Conservation (phyloP, 2,329 filamentous ascomycete species). For the Aspergillus spinulosporus region DNA sequence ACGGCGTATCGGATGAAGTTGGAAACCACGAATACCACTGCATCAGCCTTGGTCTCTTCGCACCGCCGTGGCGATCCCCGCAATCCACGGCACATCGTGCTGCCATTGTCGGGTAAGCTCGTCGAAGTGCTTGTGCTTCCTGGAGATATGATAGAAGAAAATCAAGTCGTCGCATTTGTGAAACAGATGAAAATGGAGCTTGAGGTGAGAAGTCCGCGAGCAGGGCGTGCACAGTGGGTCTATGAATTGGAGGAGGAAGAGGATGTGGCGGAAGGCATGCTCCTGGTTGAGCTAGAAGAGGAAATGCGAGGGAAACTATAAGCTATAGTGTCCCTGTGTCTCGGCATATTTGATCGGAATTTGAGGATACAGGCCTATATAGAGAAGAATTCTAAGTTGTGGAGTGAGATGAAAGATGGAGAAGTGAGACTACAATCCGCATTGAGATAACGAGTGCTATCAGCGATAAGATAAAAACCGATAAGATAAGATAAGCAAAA, state of each 20-base stretch:
- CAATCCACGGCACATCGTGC: slow-evolving; percentile 54
- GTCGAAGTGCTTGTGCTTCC: slow-evolving; percentile 60
- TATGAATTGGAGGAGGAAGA: slow-evolving; percentile 52
- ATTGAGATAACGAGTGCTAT: background rate
- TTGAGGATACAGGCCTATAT: too few species aligned
- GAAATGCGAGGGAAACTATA: slow-evolving; percentile 27
- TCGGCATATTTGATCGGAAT: too few species aligned
- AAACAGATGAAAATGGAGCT: slow-evolving; percentile 71
- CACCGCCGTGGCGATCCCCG: slow-evolving; percentile 53
- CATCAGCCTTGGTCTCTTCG: slow-evolving; percentile 40
- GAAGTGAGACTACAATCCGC: background rate
- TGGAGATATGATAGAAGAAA: slow-evolving; percentile 51
- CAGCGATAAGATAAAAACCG: background rate
- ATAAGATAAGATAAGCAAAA: background rate
- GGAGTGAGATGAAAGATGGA: too few species aligned
- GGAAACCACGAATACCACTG: slow-evolving; percentile 49
- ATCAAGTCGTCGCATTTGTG: slow-evolving; percentile 59
- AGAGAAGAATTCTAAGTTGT: too few species aligned
- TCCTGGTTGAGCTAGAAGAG: slow-evolving; percentile 52
- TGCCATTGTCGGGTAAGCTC: slow-evolving; percentile 61
- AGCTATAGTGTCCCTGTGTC: too few species aligned
- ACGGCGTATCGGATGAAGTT: slow-evolving; percentile 50
- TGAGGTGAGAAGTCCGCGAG: slow-evolving; percentile 56
- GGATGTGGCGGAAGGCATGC: slow-evolving; percentile 58
- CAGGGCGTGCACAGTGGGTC: slow-evolving; percentile 54